Base-by-base conservation (phyloP, 805 yeast species). In the Pichia deserticola region DNA sequence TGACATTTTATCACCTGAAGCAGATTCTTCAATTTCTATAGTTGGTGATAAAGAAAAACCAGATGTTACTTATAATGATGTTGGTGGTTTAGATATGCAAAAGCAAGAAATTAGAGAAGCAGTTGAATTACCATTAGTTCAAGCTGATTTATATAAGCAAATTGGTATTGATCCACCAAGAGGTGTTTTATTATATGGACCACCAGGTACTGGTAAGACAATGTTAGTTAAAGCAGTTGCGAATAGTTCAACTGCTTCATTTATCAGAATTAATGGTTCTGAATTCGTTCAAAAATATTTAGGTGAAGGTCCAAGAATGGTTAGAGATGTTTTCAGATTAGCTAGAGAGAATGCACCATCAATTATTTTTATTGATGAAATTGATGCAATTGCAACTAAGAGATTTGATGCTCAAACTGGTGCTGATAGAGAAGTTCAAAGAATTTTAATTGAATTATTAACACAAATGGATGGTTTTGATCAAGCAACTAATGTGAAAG, bases 301-400 rank as follows among this genome's bases (percentile, higher is more conserved):
- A 49, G 99, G 99, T 67, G 99, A 93, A 74, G 99, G 99, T 62
- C 98, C 99, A 53, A 81, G 99, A 73, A 93, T 93, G 98, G 99
- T 93, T 36, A 84, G 99, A 68, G 99, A 93, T 67, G 98, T 93
- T 36, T 93, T 93, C 73, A 77, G 98, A 64, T 78, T 93, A 55
- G 99, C 99, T 7, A 80, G 98, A 64, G 99, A 93, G 66, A 93
- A 93, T 70, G 82, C 97, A 0, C 99, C 99, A 7, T 82, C 97
- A 9, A 93, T 93, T 63, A 93, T 93, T 54, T 93, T 93, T 70
- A 93, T 93, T 59, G 99, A 93, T 74, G 99, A 93, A 74, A 90
- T 93, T 61, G 99, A 93, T 71, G 97, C 99, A 35, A 93, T 93
- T 68, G 99, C 99, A 49, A 93, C 99, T 39, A 93, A 93, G 70